Percentiles rank a stretch among this genome's conserved stretches.
Evolutionary conservation across 225 moss, liverwort and hornwort genomes (phyloP).

Genomic region (Straminergon stramineum): DNA sequence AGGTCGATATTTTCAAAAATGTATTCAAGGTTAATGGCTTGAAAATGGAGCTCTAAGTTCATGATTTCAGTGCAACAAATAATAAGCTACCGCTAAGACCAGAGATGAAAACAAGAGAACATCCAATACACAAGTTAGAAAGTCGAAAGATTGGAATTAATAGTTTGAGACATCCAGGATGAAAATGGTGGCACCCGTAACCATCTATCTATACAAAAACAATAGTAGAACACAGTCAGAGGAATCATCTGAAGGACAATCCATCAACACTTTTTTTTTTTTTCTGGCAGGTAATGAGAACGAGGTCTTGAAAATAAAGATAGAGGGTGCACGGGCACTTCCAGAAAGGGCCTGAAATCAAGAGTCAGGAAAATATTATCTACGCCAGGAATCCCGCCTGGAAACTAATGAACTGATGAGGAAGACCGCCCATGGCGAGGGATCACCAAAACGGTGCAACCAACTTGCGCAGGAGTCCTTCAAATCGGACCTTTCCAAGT

Average conservation of each 20-base stretch:
- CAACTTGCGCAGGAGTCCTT: background rate
- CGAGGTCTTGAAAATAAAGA: slow-evolving; percentile 8
- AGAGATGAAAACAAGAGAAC: background rate
- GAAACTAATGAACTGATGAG: background rate
- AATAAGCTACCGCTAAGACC: background rate
- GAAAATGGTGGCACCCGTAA: background rate
- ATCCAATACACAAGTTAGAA: background rate
- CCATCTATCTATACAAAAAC: slow-evolving; percentile 23
- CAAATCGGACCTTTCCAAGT: background rate
- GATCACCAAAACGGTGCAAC: background rate
- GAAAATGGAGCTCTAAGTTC: background rate
- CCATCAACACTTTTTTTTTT: background rate
- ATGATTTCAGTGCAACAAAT: background rate
- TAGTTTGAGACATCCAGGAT: background rate
- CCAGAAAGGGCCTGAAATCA: background rate
- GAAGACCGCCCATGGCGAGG: background rate
- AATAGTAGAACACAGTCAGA: background rate
- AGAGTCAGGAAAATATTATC: slow-evolving; percentile 2
- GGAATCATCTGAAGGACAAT: background rate
- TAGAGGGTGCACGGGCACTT: background rate
- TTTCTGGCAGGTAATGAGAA: background rate
- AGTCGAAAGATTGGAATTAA: background rate
- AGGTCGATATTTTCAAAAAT: background rate
- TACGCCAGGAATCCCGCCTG: slow-evolving; percentile 1
- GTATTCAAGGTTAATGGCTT: background rate